Evolutionary conservation across 2,329 filamentous ascomycete genomes (phyloP).

Genomic region (Tolypocladium sp.): DNA sequence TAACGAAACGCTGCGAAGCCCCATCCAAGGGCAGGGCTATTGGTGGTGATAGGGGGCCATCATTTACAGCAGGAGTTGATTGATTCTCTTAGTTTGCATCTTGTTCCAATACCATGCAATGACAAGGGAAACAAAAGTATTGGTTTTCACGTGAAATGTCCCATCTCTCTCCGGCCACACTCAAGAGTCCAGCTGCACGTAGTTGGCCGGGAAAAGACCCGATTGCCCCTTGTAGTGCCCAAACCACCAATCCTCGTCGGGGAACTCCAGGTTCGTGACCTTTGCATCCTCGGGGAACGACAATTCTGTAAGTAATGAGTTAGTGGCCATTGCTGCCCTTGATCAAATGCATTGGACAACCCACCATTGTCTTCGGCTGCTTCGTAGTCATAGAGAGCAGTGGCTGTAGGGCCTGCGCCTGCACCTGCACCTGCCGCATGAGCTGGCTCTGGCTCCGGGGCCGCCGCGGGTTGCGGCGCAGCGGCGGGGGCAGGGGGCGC

Average conservation of each 20-base stretch:
- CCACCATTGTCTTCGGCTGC: conserved; percentile 86
- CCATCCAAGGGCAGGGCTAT: neutral
- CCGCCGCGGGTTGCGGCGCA: conserved; percentile 21
- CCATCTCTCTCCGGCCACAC: neutral
- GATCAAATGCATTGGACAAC: conserved; percentile 9
- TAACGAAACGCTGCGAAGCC: neutral
- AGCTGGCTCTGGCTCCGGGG: conserved; percentile 22
- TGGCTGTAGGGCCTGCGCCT: conserved; percentile 56
- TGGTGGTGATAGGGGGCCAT: neutral
- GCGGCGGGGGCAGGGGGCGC: conserved; percentile 23
- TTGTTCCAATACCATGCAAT: neutral
- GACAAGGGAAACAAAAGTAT: neutral
- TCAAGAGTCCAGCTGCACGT: conserved; percentile 48
- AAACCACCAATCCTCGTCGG: conserved; percentile 98
- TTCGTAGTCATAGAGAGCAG: conserved; percentile 90
- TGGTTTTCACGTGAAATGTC: neutral
- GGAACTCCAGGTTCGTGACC: conserved; percentile 81
- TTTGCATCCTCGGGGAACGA: conserved; percentile 86
- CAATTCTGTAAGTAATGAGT: conserved; percentile 32
- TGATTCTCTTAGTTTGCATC: neutral
- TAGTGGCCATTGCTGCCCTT: neutral
- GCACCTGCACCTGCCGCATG: conserved; percentile 24
- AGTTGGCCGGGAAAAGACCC: conserved; percentile 77
- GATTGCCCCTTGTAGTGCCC: conserved; percentile 71
- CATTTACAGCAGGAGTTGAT: conserved; percentile 1